Conservation (phyloP, 345 rosid species). For the Firmiana major region DNA sequence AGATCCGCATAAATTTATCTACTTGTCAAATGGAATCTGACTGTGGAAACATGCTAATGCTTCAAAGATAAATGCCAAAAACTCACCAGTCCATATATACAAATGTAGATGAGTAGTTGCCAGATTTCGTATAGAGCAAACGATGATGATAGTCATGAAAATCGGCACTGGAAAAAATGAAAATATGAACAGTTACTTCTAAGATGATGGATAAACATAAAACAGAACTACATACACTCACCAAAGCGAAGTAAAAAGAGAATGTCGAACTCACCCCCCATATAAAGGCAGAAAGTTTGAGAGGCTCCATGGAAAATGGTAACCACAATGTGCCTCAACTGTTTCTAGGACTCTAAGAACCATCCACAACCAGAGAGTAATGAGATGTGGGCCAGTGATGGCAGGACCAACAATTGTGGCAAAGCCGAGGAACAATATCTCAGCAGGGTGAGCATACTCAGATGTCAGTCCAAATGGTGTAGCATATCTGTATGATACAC, state of each 20-base stretch:
- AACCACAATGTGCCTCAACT: slow-evolving; percentile 98
- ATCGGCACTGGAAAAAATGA: slow-evolving; percentile 63
- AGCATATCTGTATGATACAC: slow-evolving; percentile 67
- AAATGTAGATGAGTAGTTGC: slow-evolving; percentile 94
- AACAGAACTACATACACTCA: not conserved
- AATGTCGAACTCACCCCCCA: slow-evolving; percentile 69
- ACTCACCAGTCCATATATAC: slow-evolving; percentile 95
- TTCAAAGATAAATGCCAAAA: slow-evolving; percentile 3
- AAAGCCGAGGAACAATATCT: slow-evolving; percentile 94
- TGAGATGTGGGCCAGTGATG: slow-evolving; percentile 89
- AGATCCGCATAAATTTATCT: not conserved
- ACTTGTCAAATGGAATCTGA: not conserved
- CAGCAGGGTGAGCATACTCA: slow-evolving; percentile 98
- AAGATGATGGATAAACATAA: slow-evolving; percentile 1
- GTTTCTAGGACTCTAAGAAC: slow-evolving; percentile 89
- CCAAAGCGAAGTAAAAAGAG: not conserved
- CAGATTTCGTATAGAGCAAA: slow-evolving; percentile 91
- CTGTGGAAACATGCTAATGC: slow-evolving; percentile 1
- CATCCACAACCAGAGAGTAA: slow-evolving; percentile 96
- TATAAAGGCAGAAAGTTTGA: slow-evolving; percentile 87
- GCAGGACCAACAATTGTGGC: slow-evolving; percentile 97
- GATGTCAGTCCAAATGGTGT: slow-evolving; percentile 97
- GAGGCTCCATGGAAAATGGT: slow-evolving; percentile 97
- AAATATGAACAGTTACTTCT: slow-evolving; percentile 1
- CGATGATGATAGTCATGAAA: slow-evolving; percentile 99